Conservation (phyloP, 2,329 filamentous ascomycete genomes). For the Clonostachys rosea region DNA sequence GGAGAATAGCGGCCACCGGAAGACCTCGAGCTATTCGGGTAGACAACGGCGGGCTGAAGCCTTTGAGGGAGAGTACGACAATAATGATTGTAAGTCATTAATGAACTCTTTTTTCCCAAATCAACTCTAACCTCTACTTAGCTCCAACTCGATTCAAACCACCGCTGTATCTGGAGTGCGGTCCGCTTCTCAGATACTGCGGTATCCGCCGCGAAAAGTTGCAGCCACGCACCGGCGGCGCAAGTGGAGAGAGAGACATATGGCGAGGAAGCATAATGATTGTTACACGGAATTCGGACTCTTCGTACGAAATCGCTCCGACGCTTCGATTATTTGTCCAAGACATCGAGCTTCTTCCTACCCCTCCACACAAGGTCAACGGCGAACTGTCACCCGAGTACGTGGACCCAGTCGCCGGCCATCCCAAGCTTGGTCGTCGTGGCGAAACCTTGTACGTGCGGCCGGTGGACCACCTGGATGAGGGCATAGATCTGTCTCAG, state of each 20-base stretch:
- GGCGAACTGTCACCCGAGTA: slow-evolving; percentile 73
- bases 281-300: slow-evolving; percentile 80
- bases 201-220: slow-evolving; percentile 67
- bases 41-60: slow-evolving; percentile 54
- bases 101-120: background rate
- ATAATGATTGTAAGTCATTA: slow-evolving; percentile 44
- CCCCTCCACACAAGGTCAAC: slow-evolving; percentile 64
- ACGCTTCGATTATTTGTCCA: slow-evolving; percentile 82
- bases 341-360: slow-evolving; percentile 75
- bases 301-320: slow-evolving; percentile 75
- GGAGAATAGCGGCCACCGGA: slow-evolving; percentile 54
- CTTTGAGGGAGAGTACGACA: slow-evolving; percentile 65
- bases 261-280: slow-evolving; percentile 97
- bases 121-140: background rate
- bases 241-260: slow-evolving; percentile 59
- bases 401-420: slow-evolving; percentile 83
- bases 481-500: slow-evolving; percentile 71
- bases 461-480: slow-evolving; percentile 80
- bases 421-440: slow-evolving; percentile 78
- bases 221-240: slow-evolving; percentile 16
- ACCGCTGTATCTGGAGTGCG: slow-evolving; percentile 79
- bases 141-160: slow-evolving; percentile 73
- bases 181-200: slow-evolving; percentile 84
- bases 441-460: slow-evolving; percentile 86
- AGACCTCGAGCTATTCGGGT: slow-evolving; percentile 38